Evolutionary conservation across 345 rosid species (phyloP).

Genomic region (Populus davidiana): DNA sequence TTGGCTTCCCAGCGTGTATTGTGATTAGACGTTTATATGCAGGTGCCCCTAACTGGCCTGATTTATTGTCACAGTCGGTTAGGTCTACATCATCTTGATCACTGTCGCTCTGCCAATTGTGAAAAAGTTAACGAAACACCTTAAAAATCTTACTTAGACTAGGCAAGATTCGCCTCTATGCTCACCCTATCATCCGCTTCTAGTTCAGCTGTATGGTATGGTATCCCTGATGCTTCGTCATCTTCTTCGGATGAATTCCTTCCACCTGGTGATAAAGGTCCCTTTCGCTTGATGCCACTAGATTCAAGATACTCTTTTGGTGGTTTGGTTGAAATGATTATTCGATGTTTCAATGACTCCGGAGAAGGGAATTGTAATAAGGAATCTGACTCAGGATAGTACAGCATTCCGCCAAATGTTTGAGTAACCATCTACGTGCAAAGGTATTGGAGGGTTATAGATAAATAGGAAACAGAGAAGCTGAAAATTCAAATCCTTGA

Average conservation of each 20-base stretch:
- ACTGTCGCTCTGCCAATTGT: constrained; percentile 22
- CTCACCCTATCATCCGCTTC: constrained; percentile 25
- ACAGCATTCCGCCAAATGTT: constrained; percentile 70
- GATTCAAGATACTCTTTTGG: constrained; percentile 81
- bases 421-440: constrained; percentile 63
- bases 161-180: not conserved
- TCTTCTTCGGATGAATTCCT: constrained; percentile 38
- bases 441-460: constrained; percentile 7
- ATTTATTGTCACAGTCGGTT: not conserved
- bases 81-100: constrained; percentile 31
- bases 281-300: constrained; percentile 37
- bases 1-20: constrained; percentile 62
- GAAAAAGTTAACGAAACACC: not conserved
- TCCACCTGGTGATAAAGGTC: constrained; percentile 14
- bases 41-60: constrained; percentile 9
- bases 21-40: constrained; percentile 49
- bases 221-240: constrained; percentile 33
- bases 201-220: not conserved
- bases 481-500: constrained; percentile 9
- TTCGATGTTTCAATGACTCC: constrained; percentile 52
- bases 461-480: not conserved
- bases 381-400: constrained; percentile 64
- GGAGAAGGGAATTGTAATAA: constrained; percentile 80
- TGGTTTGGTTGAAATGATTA: constrained; percentile 90
- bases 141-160: not conserved